Conservation (phyloP, 2,329 filamentous ascomycete species). For the Seiridium cupressi region DNA sequence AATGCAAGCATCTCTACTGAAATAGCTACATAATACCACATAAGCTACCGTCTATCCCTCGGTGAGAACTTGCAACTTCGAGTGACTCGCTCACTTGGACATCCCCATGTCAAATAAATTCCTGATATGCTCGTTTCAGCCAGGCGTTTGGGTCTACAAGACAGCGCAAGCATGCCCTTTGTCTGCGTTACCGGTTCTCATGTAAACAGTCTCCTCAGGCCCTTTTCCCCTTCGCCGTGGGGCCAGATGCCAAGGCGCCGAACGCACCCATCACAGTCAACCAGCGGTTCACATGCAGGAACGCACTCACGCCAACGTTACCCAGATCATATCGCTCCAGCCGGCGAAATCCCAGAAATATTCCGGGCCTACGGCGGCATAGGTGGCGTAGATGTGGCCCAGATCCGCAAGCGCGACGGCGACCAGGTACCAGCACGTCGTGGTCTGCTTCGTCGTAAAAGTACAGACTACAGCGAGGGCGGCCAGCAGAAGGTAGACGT, state of each 20-base stretch:
- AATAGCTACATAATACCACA: too few relatives aligned
- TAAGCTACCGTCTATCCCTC: too few relatives aligned
- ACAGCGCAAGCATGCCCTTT: too few relatives aligned
- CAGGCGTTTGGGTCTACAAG: too few relatives aligned
- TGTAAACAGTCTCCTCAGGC: not conserved
- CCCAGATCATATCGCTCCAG: slow-evolving; percentile 30
- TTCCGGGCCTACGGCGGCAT: slow-evolving; percentile 24
- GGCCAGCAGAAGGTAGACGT: slow-evolving; percentile 29
- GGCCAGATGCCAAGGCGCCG: slow-evolving; percentile 10
- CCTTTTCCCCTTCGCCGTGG: not conserved
- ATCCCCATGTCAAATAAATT: too few relatives aligned
- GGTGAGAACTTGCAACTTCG: too few relatives aligned
- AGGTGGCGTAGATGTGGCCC: slow-evolving; percentile 31
- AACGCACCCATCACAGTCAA: slow-evolving; percentile 24
- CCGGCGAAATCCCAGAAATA: slow-evolving; percentile 18
- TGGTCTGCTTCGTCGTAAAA: slow-evolving; percentile 17
- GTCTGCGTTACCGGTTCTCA: too few relatives aligned
- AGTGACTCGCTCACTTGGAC: too few relatives aligned
- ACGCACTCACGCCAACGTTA: slow-evolving; percentile 21
- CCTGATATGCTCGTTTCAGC: too few relatives aligned
- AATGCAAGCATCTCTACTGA: too few relatives aligned
- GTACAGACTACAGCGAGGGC: slow-evolving; percentile 25
- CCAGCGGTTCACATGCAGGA: slow-evolving; percentile 26
- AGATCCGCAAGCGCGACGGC: slow-evolving; percentile 30
- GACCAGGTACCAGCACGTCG: slow-evolving; percentile 23